Percentiles rank a stretch among this genome's conserved stretches.
phyloP scores from a whole-genome alignment of 108 stramenopile species.

The Discostella stelligeroides region DNA sequence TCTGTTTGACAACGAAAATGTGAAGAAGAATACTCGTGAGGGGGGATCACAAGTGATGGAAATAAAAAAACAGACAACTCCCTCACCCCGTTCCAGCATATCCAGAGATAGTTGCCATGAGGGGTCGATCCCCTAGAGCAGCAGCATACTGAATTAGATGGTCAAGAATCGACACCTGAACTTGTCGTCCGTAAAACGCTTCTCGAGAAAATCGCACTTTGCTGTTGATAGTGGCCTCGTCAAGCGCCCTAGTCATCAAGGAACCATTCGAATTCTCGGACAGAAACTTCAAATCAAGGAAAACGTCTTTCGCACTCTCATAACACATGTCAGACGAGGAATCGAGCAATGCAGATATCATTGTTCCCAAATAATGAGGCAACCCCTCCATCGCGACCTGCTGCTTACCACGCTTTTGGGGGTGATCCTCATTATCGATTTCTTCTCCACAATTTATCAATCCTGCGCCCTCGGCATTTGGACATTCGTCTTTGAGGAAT shows the following conservation, averaged over 20 bases:
- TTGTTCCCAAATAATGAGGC: constrained; percentile 26
- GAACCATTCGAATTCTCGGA: not conserved
- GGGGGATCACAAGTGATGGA: not conserved
- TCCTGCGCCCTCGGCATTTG: not conserved
- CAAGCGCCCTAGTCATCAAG: not conserved
- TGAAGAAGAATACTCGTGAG: too few relatives aligned
- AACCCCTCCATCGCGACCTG: constrained; percentile 19
- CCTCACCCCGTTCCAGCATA: constrained; percentile 35
- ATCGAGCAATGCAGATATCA: constrained; percentile 24
- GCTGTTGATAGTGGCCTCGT: constrained; percentile 9
- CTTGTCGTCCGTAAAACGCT: constrained; percentile 34
- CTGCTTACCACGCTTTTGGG: constrained; percentile 27
- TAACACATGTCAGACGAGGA: constrained; percentile 18
- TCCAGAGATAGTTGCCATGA: constrained; percentile 32
- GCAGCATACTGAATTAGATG: constrained; percentile 27
- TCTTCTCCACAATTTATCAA: not conserved
- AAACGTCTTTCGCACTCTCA: constrained; percentile 27
- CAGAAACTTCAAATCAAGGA: constrained; percentile 33
- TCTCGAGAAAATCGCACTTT: constrained; percentile 12
- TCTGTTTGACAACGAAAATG: not conserved
- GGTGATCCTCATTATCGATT: not conserved
- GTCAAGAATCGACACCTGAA: constrained; percentile 37
- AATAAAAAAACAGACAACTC: not conserved
- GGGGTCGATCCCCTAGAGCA: constrained; percentile 18
- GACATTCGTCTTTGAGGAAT: constrained; percentile 7